Conservation (phyloP, 2,329 filamentous ascomycete genomes). For the Onygena corvina region DNA sequence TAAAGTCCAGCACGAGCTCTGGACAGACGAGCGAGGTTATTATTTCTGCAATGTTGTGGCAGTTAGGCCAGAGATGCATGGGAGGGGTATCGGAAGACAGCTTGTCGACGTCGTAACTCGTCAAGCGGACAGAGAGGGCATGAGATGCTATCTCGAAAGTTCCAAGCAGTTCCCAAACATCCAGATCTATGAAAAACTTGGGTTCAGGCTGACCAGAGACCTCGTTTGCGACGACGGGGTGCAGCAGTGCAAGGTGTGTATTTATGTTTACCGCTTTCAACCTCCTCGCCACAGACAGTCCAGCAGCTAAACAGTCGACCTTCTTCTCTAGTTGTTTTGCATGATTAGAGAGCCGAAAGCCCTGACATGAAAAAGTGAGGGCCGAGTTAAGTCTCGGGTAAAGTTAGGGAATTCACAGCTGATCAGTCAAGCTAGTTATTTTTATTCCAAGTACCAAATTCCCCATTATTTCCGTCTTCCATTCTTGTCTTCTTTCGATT, state of each 20-base stretch:
- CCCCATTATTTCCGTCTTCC: no score
- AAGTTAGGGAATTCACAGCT: no score
- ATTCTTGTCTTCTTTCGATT: no score
- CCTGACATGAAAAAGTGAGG: neutral
- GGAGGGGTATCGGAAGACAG: conserved; percentile 52
- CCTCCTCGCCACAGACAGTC: neutral
- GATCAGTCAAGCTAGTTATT: no score
- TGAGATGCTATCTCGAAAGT: conserved; percentile 59
- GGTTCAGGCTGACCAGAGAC: conserved; percentile 57
- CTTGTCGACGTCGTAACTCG: conserved; percentile 53
- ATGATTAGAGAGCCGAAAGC: conserved; percentile 15
- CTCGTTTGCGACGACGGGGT: conserved; percentile 47
- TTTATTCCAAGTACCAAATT: no score
- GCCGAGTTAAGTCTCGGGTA: neutral
- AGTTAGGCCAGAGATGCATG: conserved; percentile 53
- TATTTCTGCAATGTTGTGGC: conserved; percentile 69
- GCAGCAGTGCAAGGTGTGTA: conserved; percentile 40
- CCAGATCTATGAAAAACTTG: conserved; percentile 57
- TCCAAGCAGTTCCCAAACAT: conserved; percentile 57
- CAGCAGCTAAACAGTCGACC: neutral
- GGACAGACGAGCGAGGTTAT: conserved; percentile 55
- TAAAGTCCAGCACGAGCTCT: conserved; percentile 49
- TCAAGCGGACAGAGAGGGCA: conserved; percentile 51
- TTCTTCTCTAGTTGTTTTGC: conserved; percentile 14
- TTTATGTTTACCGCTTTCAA: neutral